Percentiles rank a stretch among this genome's conserved stretches.
Conservation (phyloP, 345 rosid species). For the sweet orange (Citrus sinensis) region DNA sequence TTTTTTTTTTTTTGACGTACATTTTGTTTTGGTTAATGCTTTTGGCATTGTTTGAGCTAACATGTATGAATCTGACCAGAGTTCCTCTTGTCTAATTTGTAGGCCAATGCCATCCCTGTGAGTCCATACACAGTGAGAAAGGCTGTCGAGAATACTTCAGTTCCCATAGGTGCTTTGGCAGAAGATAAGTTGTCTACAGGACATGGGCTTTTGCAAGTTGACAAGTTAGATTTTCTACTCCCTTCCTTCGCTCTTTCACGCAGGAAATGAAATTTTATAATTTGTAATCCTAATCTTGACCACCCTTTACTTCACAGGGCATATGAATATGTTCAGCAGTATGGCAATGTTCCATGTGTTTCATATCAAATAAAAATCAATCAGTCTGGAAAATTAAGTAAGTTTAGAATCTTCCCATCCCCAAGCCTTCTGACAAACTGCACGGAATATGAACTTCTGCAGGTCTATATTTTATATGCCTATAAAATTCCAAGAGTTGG, state of each 20-base stretch:
- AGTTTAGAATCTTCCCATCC: conserved; percentile 20
- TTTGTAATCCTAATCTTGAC: conserved; percentile 21
- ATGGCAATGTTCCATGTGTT: conserved; percentile 52
- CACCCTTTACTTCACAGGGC: conserved; percentile 54
- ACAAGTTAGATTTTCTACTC: conserved; percentile 54
- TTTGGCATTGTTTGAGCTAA: conserved; percentile 3
- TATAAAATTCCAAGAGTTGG: neutral
- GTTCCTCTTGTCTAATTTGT: conserved; percentile 23
- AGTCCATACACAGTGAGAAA: conserved; percentile 85
- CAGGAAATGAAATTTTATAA: conserved; percentile 7
- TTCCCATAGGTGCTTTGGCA: conserved; percentile 64
- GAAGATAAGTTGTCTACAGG: conserved; percentile 91
- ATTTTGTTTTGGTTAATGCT: conserved; percentile 9
- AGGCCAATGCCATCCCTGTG: conserved; percentile 79
- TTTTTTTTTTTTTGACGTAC: neutral
- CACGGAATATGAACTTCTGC: neutral
- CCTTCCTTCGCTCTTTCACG: conserved; percentile 1
- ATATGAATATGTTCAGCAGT: conserved; percentile 61
- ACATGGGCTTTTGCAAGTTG: conserved; percentile 97
- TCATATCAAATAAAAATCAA: conserved; percentile 69
- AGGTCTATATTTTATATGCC: neutral
- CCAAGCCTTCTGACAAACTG: neutral
- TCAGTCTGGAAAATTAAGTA: conserved; percentile 81
- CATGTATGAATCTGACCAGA: conserved; percentile 8
- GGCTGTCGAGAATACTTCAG: conserved; percentile 87